Conservation (phyloP, 108 stramenopile species). For the Cyclostephanos tholiformis region DNA sequence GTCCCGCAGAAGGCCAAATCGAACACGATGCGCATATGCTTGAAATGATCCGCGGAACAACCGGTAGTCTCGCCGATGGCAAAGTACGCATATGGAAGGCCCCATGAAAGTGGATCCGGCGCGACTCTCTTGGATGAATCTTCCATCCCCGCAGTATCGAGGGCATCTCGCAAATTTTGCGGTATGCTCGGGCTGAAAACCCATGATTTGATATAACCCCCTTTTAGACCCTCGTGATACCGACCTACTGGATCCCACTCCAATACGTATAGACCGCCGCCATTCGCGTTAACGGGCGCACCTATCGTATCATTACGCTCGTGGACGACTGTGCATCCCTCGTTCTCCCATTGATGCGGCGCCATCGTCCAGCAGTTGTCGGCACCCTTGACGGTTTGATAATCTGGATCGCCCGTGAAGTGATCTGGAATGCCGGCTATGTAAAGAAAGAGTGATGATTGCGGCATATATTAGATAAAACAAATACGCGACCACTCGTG, state of each 20-base stretch:
- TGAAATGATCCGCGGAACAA: constrained; percentile 76
- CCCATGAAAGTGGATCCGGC: constrained; percentile 85
- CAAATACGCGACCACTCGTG: not conserved
- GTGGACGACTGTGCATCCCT: constrained; percentile 87
- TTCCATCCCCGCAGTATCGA: constrained; percentile 61
- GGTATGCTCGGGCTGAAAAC: constrained; percentile 79
- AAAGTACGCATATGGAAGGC: constrained; percentile 85
- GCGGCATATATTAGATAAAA: not conserved
- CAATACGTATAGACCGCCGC: constrained; percentile 73
- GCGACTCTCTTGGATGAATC: constrained; percentile 51
- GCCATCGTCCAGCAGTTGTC: constrained; percentile 88
- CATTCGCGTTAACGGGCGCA: constrained; percentile 76
- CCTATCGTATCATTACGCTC: constrained; percentile 71
- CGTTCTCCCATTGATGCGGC: constrained; percentile 94
- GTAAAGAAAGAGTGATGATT: not conserved
- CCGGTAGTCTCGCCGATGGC: constrained; percentile 80
- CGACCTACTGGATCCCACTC: constrained; percentile 89
- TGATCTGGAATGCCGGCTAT: constrained; percentile 75
- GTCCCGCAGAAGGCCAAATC: constrained; percentile 89
- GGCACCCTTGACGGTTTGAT: constrained; percentile 57
- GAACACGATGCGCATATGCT: constrained; percentile 87
- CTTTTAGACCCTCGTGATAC: constrained; percentile 9
- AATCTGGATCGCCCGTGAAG: constrained; percentile 63
- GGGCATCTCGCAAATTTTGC: constrained; percentile 64
- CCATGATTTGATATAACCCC: constrained; percentile 76